These are phyloP conservation scores for Exophiala dermatitidis DNA, from an alignment of 2,329 filamentous ascomycete species.

Conservation along the genomic window DNA sequence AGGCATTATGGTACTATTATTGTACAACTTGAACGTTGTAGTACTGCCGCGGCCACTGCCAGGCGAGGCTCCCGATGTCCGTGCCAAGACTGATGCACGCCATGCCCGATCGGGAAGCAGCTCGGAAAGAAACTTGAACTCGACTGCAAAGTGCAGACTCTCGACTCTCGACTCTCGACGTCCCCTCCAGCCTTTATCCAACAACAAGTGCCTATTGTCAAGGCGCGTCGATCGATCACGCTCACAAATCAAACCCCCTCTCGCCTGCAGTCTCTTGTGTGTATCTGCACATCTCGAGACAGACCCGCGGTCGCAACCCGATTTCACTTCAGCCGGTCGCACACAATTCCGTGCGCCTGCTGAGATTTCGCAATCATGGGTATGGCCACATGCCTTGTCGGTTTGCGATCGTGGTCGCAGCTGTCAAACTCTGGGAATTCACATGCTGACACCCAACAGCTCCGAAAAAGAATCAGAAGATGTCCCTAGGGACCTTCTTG, in stretches of 20 bases:
- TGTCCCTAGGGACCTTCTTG: constrained; percentile 96
- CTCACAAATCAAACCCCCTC: neutral
- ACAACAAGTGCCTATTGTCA: neutral
- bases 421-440: neutral
- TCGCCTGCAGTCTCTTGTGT: constrained; percentile 1
- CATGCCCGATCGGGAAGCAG: constrained; percentile 7
- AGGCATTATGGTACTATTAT: no score
- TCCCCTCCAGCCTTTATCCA: neutral
- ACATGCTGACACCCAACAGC: constrained; percentile 45
- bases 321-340: constrained; percentile 4
- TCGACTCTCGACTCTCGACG: neutral
- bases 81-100: constrained; percentile 2
- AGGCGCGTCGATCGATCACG: neutral
- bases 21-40: no score
- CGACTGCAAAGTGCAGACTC: constrained; percentile 1
- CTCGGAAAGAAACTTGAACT: constrained; percentile 4
- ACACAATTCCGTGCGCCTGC: constrained; percentile 15
- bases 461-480: constrained; percentile 94
- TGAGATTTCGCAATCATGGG: constrained; percentile 25
- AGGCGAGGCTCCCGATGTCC: neutral
- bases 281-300: constrained; percentile 4
- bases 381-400: constrained; percentile 12
- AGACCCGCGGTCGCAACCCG: neutral
- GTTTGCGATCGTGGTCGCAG: neutral
- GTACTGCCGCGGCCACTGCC: no score